Evolutionary conservation across 371 early-diverging fungal genomes (phyloP).

Genomic region (Conidiobolus incongruus): DNA sequence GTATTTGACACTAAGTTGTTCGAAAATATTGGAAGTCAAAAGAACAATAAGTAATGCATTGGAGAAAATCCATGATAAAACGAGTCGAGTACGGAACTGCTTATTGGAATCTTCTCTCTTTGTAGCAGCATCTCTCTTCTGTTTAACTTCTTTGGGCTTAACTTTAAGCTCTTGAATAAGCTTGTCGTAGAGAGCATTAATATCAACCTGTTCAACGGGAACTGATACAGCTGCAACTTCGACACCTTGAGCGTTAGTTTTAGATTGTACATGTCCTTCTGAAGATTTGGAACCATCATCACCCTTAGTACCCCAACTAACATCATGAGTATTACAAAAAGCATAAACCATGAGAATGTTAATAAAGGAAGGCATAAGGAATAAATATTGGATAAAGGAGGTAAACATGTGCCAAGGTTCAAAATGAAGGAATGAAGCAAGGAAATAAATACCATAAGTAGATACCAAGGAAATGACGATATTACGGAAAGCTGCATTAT

Average conservation of each 20-base stretch:
- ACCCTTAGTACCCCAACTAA: slow-evolving; percentile 87
- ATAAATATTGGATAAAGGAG: slow-evolving; percentile 30
- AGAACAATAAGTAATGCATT: slow-evolving; percentile 47
- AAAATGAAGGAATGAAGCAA: slow-evolving; percentile 27
- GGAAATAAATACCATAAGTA: slow-evolving; percentile 38
- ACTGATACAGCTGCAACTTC: slow-evolving; percentile 24
- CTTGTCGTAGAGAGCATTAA: slow-evolving; percentile 51
- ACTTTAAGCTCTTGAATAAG: slow-evolving; percentile 26
- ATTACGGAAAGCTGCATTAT: slow-evolving; percentile 20
- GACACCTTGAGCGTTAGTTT: slow-evolving; percentile 13
- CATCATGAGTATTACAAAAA: slow-evolving; percentile 44
- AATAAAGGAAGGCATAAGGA: slow-evolving; percentile 31
- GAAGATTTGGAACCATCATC: slow-evolving; percentile 26
- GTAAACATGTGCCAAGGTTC: slow-evolving; percentile 46
- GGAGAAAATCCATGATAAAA: slow-evolving; percentile 62
- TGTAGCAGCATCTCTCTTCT: slow-evolving; percentile 45
- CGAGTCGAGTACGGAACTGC: slow-evolving; percentile 63
- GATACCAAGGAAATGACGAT: slow-evolving; percentile 25
- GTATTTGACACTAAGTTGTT: neutral
- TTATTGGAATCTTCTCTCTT: slow-evolving; percentile 80
- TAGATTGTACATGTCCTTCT: slow-evolving; percentile 24
- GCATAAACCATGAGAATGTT: slow-evolving; percentile 41
- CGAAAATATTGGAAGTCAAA: slow-evolving; percentile 11
- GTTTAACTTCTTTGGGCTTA: slow-evolving; percentile 20
- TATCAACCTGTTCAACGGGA: slow-evolving; percentile 50